These are phyloP conservation scores for Mycena olivaceomarginata DNA, from an alignment of 768 basidiomycete species.

Conservation along the genomic window DNA sequence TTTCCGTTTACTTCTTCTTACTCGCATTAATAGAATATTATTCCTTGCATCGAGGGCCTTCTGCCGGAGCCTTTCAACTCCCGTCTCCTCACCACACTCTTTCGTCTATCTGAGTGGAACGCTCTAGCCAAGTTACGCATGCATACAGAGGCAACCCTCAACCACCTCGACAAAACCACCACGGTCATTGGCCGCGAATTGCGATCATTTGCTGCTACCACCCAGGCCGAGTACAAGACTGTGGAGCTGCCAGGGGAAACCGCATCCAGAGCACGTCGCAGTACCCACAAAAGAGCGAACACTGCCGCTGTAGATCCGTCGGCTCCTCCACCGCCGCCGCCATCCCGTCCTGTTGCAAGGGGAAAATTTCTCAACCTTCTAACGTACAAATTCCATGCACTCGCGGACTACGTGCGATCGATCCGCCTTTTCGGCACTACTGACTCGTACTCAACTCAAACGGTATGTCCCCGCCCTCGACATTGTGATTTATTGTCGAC, in stretches of 20 bases:
- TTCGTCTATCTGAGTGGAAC: constrained; percentile 47
- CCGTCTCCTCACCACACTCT: constrained; percentile 27
- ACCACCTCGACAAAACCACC: constrained; percentile 37
- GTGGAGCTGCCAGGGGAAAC: constrained; percentile 51
- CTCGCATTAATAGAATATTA: constrained; percentile 44
- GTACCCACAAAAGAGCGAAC: constrained; percentile 29
- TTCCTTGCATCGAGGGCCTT: constrained; percentile 57
- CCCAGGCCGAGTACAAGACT: constrained; percentile 30
- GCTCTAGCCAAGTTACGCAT: constrained; percentile 45
- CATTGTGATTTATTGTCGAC: not conserved
- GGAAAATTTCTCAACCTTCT: constrained; percentile 44
- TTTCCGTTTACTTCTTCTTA: too few species aligned
- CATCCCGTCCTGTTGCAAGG: not conserved
- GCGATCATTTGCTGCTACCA: not conserved
- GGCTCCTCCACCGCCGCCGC: not conserved
- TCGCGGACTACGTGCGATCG: constrained; percentile 50
- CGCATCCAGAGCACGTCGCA: constrained; percentile 44
- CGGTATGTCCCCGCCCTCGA: constrained; percentile 42
- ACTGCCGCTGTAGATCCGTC: too few species aligned
- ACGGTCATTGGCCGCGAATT: constrained; percentile 16
- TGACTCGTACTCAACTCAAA: constrained; percentile 45
- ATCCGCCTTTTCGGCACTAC: constrained; percentile 50
- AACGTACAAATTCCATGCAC: constrained; percentile 56
- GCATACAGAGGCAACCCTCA: constrained; percentile 40
- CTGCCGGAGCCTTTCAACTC: constrained; percentile 15